These are phyloP conservation scores for Rugosomyces carneus DNA, from an alignment of 1,284 basidiomycete species.

Conservation along the genomic window DNA sequence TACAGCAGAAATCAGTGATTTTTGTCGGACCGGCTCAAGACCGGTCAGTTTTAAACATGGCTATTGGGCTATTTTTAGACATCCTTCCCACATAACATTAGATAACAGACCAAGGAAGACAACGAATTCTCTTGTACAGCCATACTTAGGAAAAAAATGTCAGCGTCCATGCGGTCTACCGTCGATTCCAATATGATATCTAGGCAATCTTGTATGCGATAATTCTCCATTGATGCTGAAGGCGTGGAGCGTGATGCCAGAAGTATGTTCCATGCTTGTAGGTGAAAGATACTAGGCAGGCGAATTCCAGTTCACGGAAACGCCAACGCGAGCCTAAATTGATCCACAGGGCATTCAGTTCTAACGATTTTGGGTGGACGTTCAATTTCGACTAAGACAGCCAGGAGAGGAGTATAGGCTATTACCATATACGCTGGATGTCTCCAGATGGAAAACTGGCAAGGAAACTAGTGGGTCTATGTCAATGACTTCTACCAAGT, in stretches of 20 bases:
- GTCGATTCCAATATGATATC: neutral
- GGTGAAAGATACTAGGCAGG: too few relatives aligned
- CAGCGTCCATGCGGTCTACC: neutral
- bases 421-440: too few relatives aligned
- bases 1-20: neutral
- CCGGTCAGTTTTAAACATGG: neutral
- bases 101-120: neutral
- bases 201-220: too few relatives aligned
- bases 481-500: neutral
- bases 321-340: too few relatives aligned
- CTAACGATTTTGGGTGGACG: too few relatives aligned
- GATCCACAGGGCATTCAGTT: too few relatives aligned
- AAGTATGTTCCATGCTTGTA: too few relatives aligned
- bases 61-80: slow-evolving; percentile 7
- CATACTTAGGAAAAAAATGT: neutral
- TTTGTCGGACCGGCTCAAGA: neutral
- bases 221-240: too few relatives aligned
- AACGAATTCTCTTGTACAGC: neutral
- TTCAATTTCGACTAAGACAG: too few relatives aligned
- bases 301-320: too few relatives aligned
- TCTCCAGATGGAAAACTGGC: neutral
- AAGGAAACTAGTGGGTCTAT: neutral
- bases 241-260: neutral
- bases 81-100: slow-evolving; percentile 5
- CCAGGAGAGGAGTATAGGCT: too few relatives aligned